Conservation (phyloP, 176 grass and related monocot species). For the Lolium rigidum region DNA sequence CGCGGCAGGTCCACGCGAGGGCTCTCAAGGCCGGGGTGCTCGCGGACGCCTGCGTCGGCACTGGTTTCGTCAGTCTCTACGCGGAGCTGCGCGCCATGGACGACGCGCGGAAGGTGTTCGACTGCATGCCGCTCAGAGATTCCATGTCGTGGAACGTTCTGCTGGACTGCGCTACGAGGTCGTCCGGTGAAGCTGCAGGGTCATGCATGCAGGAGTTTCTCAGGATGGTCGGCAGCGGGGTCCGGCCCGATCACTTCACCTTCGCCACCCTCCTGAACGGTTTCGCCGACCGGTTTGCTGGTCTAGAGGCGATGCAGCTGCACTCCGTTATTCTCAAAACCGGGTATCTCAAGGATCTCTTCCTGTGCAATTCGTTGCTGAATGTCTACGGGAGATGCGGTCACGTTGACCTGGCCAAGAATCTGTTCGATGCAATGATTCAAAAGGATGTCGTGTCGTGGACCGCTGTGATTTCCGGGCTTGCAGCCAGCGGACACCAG, state of each 20-base stretch:
- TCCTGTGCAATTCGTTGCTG: conserved; percentile 41
- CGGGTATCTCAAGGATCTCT: background rate
- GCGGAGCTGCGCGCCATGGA: conserved; percentile 40
- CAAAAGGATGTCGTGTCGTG: conserved; percentile 40
- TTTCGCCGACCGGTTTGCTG: conserved; percentile 46
- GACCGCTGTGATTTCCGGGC: conserved; percentile 43
- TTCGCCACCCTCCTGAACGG: conserved; percentile 56
- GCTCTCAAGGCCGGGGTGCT: conserved; percentile 4
- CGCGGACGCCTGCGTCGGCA: background rate
- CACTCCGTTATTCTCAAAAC: conserved; percentile 35
- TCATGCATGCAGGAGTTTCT: conserved; percentile 48
- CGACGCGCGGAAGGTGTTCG: conserved; percentile 53
- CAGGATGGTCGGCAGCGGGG: conserved; percentile 37
- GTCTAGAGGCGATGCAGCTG: conserved; percentile 40
- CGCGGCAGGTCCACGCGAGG: conserved; percentile 1
- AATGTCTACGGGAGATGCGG: conserved; percentile 31
- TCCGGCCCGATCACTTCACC: conserved; percentile 62
- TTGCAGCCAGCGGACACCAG: background rate
- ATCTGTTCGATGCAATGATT: conserved; percentile 26
- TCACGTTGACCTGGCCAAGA: background rate
- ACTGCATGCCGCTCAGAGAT: conserved; percentile 37
- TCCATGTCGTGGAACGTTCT: conserved; percentile 59
- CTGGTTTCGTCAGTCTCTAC: conserved; percentile 44
- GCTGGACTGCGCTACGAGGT: conserved; percentile 53
- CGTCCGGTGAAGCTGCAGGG: conserved; percentile 18